Conservation (phyloP, 1,139 yeast genomes). For the Pichia sp. region DNA sequence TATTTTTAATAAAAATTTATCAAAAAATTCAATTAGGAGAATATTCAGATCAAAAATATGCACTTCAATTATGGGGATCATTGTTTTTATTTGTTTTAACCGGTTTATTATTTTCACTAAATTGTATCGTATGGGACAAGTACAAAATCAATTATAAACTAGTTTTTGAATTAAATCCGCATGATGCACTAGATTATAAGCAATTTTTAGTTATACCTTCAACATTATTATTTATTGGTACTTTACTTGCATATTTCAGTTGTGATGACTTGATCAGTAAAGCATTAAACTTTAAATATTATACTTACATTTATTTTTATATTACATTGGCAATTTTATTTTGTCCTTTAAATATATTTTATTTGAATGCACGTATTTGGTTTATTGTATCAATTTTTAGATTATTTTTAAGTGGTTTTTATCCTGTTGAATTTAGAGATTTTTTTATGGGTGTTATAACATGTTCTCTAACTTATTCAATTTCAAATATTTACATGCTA, state of each 20-base stretch:
- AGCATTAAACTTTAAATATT: constrained; percentile 36
- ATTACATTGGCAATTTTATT: constrained; percentile 42
- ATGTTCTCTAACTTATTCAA: constrained; percentile 80
- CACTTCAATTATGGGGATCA: constrained; percentile 79
- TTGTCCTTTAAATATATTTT: constrained; percentile 56
- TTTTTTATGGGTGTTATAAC: constrained; percentile 88
- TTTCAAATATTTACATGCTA: constrained; percentile 80
- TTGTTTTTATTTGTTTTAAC: constrained; percentile 69
- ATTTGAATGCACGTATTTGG: constrained; percentile 64
- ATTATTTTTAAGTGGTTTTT: constrained; percentile 71
- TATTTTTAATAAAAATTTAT: constrained; percentile 47
- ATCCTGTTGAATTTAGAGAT: constrained; percentile 92
- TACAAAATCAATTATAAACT: constrained; percentile 83
- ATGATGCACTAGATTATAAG: constrained; percentile 57
- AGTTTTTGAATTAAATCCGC: constrained; percentile 80
- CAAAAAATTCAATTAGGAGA: constrained; percentile 31
- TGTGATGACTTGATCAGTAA: constrained; percentile 61
- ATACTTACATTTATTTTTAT: constrained; percentile 77
- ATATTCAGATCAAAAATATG: constrained; percentile 46
- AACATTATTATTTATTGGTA: constrained; percentile 39
- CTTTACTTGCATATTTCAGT: constrained; percentile 68
- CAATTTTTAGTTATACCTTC: constrained; percentile 39
- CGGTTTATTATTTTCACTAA: constrained; percentile 56
- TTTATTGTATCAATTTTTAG: constrained; percentile 66
- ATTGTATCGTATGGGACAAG: constrained; percentile 65